Evolutionary conservation across 2,329 filamentous ascomycete genomes (phyloP), one percentile per base, ranked within the genome.

Genomic region (Zopfia rhizophila): DNA sequence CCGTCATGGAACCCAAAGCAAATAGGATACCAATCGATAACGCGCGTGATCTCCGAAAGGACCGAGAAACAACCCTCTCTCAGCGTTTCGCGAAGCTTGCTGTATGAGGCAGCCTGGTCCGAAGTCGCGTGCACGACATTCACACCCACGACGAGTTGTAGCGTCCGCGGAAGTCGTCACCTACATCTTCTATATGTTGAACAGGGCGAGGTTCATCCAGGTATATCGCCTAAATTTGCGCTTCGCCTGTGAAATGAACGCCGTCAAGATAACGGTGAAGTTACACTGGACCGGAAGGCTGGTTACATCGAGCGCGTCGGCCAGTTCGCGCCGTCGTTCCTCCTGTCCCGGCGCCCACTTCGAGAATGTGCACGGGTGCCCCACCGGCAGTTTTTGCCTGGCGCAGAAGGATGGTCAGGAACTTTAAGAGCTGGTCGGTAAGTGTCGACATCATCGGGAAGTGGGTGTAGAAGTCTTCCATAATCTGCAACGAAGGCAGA

Each of bases 381-480:
- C 14, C 10, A 7, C 35, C 23, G 10, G 14, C 25, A 3, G 6
- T 22, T 10, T 38, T 23, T 14, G 19, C 5, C 5, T 38, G 16
- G 6, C 19, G 19, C 14, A n/a, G n/a, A 24, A 38, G 22, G 13
- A 22, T 38, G 18, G 18, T 32, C 13, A 24, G 7, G 2, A 10
- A 39, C 2, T 13, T 39, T 5, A 46, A 25, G 18, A 60, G 49
- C 22, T 51, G 31, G 7, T 49, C 45, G 8, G 55, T 58, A 14
- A 48, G 22, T 3, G 57, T 53, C 6, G 53, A 43, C 7, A 59
- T 25, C 53, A 60, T 60, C 2, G 57, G 55, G 2, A 53, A 49
- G 30, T 48, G 43, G n/a, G 19, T 30, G 28, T 60, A 60, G 31
- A 46, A 53, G 13, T 53, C 45, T 17, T 48, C 55, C 32, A 60